A percentile compares a stretch with the other conserved stretches of the same genome.
These are phyloP conservation scores for Mucor piriformis DNA, from an alignment of 371 early-diverging fungal genomes.

Conservation along the genomic window DNA sequence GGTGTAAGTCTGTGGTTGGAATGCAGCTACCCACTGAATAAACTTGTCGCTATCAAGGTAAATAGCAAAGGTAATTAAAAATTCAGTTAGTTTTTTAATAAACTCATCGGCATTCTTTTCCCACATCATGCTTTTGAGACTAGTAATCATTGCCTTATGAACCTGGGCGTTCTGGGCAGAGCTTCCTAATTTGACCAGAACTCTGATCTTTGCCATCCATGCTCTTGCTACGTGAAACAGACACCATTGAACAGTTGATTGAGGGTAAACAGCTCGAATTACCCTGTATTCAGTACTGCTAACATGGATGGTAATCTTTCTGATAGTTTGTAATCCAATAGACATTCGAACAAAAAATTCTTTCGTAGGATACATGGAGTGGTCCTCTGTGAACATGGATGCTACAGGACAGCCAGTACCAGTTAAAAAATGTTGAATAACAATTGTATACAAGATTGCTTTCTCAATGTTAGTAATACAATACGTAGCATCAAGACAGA, in stretches of 20 bases:
- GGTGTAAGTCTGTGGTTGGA: neutral
- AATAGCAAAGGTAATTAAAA: neutral
- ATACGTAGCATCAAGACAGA: slow-evolving; percentile 8
- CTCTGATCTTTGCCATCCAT: slow-evolving; percentile 6
- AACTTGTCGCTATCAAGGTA: neutral
- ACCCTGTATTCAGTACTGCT: neutral
- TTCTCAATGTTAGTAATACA: neutral
- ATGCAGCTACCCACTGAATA: neutral
- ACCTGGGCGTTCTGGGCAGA: neutral
- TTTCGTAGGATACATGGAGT: neutral
- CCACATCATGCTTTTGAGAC: slow-evolving; percentile 5
- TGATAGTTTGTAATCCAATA: neutral
- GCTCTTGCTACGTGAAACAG: slow-evolving; percentile 3
- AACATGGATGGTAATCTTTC: slow-evolving; percentile 7
- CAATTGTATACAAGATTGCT: neutral
- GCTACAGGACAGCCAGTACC: slow-evolving; percentile 8
- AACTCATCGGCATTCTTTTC: neutral
- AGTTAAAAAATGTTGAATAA: neutral
- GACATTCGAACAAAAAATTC: neutral
- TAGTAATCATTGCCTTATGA: slow-evolving; percentile 1
- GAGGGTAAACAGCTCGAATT: neutral
- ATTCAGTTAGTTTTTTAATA: neutral
- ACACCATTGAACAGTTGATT: slow-evolving; percentile 4
- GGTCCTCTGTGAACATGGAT: neutral
- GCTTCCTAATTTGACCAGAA: neutral